Conservation (phyloP, 768 basidiomycete genomes). For the Thelephora ganbajun region DNA sequence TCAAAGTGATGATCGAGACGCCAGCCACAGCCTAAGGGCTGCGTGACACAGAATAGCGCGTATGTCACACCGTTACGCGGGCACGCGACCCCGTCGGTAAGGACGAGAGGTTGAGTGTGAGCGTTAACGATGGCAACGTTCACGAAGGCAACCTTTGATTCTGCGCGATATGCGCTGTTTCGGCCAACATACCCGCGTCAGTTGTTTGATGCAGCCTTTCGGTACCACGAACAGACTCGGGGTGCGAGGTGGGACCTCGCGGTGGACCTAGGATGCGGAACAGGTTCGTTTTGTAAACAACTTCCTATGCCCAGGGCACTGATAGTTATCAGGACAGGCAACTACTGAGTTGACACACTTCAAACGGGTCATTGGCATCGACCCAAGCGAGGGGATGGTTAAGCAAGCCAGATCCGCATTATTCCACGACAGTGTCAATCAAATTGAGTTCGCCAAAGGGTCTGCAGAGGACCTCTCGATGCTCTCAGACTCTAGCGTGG, state of each 20-base stretch:
- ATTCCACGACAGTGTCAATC: background rate
- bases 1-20: too few relatives aligned
- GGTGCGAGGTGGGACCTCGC: slow-evolving; percentile 37
- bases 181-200: slow-evolving; percentile 62
- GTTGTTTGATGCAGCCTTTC: slow-evolving; percentile 49
- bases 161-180: slow-evolving; percentile 47
- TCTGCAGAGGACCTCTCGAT: slow-evolving; percentile 41
- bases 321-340: slow-evolving; percentile 42
- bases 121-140: slow-evolving; percentile 65
- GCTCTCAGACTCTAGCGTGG: slow-evolving; percentile 38
- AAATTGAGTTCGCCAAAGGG: slow-evolving; percentile 23
- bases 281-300: slow-evolving; percentile 32
- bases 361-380: slow-evolving; percentile 50
- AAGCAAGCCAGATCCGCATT: slow-evolving; percentile 25
- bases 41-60: too few relatives aligned
- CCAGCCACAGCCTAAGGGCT: too few relatives aligned
- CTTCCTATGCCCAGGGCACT: background rate
- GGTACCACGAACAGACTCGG: slow-evolving; percentile 32
- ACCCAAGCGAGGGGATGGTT: slow-evolving; percentile 66
- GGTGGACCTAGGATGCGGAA: slow-evolving; percentile 73
- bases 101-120: too few relatives aligned
- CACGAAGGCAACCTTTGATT: slow-evolving; percentile 55
- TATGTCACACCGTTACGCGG: too few relatives aligned
- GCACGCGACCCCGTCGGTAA: too few relatives aligned
- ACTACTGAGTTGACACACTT: slow-evolving; percentile 46